Base-by-base conservation (phyloP, 2,329 filamentous ascomycete species). In the Ramichloridium luteum region DNA sequence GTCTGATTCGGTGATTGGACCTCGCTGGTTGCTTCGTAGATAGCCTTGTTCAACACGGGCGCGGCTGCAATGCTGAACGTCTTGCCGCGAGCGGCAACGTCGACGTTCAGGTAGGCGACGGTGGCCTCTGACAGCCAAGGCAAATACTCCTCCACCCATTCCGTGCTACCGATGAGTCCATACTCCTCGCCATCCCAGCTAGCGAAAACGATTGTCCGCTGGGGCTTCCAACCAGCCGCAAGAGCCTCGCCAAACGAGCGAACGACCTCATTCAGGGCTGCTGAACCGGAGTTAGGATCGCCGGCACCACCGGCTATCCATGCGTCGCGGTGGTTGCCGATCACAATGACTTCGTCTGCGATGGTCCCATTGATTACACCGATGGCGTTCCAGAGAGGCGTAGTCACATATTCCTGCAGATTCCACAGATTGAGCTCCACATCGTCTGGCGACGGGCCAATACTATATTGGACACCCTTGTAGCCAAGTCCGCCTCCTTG, bases 321-420 rank as follows among this genome's bases (percentile, higher is more conserved):
- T 0, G 86, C 82, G 57, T 93, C 85, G 18, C 85, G 74, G 51
- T 93, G 86, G 50, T 93, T 93, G n/a, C 86, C 85, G 17, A 96
- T 62, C 3, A 98, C 69, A 27, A 98, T 66, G 1, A 93, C 84
- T 50, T 94, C 85, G 46, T 93, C 76, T 0, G 75, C 65, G 20
- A 90, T 74, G 1, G 79, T 80, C 6, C 88, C 90, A 47, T 93
- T 93, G 54, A 98, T 82, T 27, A 90, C 66, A 27, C 88, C 88
- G 42, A 96, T 88, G 2, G 90, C 82, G 51, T 98, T 80, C 64
- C 64, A 68, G 5, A 66, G 44, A 3, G 64, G 63, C 5, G 64
- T 68, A 2, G 56, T 67, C 13, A 60, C 56, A 33, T 67, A 67
- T 16, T 67, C 60, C 38, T 65, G 61, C 39, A 64, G 56, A 39